These are phyloP conservation scores for Phytophthora pini DNA, from an alignment of 352 stramenopile species.

Conservation along the genomic window DNA sequence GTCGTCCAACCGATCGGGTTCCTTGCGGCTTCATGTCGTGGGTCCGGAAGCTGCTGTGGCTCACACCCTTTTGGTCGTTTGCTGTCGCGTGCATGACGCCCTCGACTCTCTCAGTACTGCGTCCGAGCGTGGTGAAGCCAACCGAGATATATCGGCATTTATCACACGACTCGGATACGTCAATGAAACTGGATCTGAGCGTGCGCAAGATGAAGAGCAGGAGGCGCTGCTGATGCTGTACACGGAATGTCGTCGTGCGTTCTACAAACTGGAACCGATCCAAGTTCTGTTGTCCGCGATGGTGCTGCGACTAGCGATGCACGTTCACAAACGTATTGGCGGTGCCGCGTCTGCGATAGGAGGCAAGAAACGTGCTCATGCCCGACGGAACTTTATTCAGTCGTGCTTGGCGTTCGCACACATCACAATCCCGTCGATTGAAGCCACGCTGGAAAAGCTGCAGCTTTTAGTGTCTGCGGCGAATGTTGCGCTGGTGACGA, in stretches of 20 bases:
- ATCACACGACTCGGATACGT: conserved; percentile 68
- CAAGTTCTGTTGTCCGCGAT: conserved; percentile 63
- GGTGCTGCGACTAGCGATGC: conserved; percentile 70
- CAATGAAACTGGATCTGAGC: conserved; percentile 21
- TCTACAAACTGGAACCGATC: conserved; percentile 88
- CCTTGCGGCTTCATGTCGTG: conserved; percentile 67
- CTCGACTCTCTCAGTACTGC: conserved; percentile 80
- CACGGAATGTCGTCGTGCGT: conserved; percentile 85
- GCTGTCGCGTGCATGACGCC: conserved; percentile 82
- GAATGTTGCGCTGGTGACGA: conserved; percentile 72
- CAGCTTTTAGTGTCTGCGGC: conserved; percentile 71
- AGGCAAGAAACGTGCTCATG: conserved; percentile 38
- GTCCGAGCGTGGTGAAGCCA: conserved; percentile 62
- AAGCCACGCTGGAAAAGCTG: conserved; percentile 51
- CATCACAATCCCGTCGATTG: conserved; percentile 90
- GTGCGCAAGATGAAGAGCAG: conserved; percentile 66
- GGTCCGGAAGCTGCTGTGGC: conserved; percentile 80
- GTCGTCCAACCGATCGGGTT: conserved; percentile 24
- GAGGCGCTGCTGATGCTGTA: conserved; percentile 89
- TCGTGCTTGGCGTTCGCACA: conserved; percentile 91
- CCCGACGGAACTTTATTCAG: conserved; percentile 81
- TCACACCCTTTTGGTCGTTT: conserved; percentile 89
- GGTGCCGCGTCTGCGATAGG: conserved; percentile 9
- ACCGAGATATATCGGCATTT: conserved; percentile 81
- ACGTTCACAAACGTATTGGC: conserved; percentile 49